These are phyloP conservation scores for Ascodesmis nigricans DNA, from an alignment of 495 filamentous ascomycete species.

Conservation along the genomic window DNA sequence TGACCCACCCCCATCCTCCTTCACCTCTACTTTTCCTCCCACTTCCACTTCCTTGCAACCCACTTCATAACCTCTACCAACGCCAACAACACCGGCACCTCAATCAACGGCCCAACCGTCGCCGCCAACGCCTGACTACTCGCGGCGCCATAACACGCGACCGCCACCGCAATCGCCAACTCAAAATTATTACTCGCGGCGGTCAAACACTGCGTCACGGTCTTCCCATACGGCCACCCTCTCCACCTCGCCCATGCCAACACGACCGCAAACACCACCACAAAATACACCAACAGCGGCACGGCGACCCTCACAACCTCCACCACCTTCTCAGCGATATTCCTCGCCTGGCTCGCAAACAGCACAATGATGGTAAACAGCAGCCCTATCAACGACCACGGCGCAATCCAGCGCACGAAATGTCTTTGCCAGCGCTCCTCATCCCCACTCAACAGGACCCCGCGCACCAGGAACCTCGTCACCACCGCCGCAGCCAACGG, in stretches of 20 bases:
- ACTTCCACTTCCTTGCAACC: constrained; percentile 31
- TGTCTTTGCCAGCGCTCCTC: constrained; percentile 39
- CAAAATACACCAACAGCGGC: constrained; percentile 62
- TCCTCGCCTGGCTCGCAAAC: constrained; percentile 58
- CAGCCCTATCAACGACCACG: constrained; percentile 63
- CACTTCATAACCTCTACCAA: constrained; percentile 59
- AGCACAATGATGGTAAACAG: constrained; percentile 71
- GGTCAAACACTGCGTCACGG: constrained; percentile 71
- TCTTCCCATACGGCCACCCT: constrained; percentile 45
- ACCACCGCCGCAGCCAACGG: constrained; percentile 58
- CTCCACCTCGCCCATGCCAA: constrained; percentile 24
- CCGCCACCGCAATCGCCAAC: constrained; percentile 75
- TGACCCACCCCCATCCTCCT: too few relatives aligned
- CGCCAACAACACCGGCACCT: constrained; percentile 65
- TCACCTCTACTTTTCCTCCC: constrained; percentile 38
- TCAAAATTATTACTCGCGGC: constrained; percentile 95
- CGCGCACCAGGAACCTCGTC: constrained; percentile 34
- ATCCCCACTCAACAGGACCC: constrained; percentile 30
- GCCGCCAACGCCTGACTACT: constrained; percentile 74
- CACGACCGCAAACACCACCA: constrained; percentile 47
- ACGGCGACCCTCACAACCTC: constrained; percentile 59
- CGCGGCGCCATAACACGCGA: constrained; percentile 58
- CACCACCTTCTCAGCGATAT: constrained; percentile 67
- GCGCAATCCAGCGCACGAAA: constrained; percentile 46
- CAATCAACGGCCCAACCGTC: constrained; percentile 77